These are phyloP conservation scores for Eruca vesicaria DNA, from an alignment of 441 rosid species.

Conservation along the genomic window DNA sequence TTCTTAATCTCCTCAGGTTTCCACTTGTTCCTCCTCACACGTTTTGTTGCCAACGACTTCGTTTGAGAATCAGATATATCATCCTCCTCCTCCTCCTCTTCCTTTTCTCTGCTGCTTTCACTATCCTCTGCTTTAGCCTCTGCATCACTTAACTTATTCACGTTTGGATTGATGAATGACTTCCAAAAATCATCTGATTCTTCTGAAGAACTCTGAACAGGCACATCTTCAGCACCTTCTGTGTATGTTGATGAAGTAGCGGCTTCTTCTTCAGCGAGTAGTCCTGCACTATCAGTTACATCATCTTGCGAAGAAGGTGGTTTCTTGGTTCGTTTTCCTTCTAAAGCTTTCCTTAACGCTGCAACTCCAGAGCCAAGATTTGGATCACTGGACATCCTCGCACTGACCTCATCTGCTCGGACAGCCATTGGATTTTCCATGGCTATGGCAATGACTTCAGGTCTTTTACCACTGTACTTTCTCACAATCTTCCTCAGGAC, in stretches of 20 bases:
- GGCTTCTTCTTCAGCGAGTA: slow-evolving; percentile 47
- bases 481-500: slow-evolving; percentile 88
- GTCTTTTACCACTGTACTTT: slow-evolving; percentile 93
- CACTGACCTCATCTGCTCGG: slow-evolving; percentile 67
- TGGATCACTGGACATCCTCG: slow-evolving; percentile 64
- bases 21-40: slow-evolving; percentile 68
- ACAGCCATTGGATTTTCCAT: slow-evolving; percentile 76
- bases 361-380: slow-evolving; percentile 53
- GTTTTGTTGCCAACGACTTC: slow-evolving; percentile 48
- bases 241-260: slow-evolving; percentile 33
- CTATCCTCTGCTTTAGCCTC: slow-evolving; percentile 36
- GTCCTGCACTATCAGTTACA: slow-evolving; percentile 37
- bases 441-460: slow-evolving; percentile 87
- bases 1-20: slow-evolving; percentile 79
- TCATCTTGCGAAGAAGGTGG: slow-evolving; percentile 42
- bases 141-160: slow-evolving; percentile 19
- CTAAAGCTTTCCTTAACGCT: slow-evolving; percentile 53
- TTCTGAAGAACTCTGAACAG: slow-evolving; percentile 27
- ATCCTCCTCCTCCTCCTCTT: slow-evolving; percentile 37
- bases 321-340: slow-evolving; percentile 37
- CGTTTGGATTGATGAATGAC: slow-evolving; percentile 46
- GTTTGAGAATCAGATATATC: slow-evolving; percentile 43
- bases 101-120: slow-evolving; percentile 40
- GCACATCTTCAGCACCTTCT: slow-evolving; percentile 21
- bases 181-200: slow-evolving; percentile 65